phyloP scores from a whole-genome alignment of 1,284 basidiomycete species.

The Puccinia triticina region DNA sequence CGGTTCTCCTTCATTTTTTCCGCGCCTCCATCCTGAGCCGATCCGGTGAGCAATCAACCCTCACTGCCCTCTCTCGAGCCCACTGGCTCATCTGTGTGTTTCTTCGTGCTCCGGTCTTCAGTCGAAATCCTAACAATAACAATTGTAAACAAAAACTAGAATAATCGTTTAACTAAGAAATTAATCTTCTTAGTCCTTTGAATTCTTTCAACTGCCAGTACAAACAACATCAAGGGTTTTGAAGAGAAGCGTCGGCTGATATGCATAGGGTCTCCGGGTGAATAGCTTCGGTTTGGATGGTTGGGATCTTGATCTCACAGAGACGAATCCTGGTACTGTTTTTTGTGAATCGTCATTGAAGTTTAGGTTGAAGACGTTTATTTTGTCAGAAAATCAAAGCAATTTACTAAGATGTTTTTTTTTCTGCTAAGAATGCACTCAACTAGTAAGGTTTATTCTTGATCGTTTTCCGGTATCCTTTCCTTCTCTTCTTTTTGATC shows the following conservation, averaged over 20 bases:
- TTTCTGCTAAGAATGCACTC: not conserved
- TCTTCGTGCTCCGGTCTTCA: too few relatives aligned
- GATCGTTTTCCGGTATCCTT: conserved; percentile 83
- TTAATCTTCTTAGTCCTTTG: too few relatives aligned
- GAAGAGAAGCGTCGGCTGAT: not conserved
- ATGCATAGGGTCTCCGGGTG: not conserved
- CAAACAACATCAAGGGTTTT: too few relatives aligned
- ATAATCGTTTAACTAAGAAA: too few relatives aligned
- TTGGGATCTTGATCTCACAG: conserved; percentile 26
- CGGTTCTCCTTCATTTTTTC: too few relatives aligned
- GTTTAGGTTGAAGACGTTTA: not conserved
- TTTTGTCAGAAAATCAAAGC: not conserved
- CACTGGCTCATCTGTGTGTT: too few relatives aligned
- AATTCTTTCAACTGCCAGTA: too few relatives aligned
- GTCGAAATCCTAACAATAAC: too few relatives aligned
- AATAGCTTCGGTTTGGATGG: not conserved
- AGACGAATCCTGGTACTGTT: conserved; percentile 27
- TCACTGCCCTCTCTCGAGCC: too few relatives aligned
- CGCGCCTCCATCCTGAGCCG: too few relatives aligned
- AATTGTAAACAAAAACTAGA: too few relatives aligned
- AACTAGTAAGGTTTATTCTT: conserved; percentile 71
- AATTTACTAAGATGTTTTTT: not conserved
- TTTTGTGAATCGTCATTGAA: not conserved
- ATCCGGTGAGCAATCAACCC: too few relatives aligned
- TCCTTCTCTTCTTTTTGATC: conserved; percentile 95